Base-by-base conservation (phyloP, 2,329 filamentous ascomycete genomes). In the Colletotrichum sansevieriae region DNA sequence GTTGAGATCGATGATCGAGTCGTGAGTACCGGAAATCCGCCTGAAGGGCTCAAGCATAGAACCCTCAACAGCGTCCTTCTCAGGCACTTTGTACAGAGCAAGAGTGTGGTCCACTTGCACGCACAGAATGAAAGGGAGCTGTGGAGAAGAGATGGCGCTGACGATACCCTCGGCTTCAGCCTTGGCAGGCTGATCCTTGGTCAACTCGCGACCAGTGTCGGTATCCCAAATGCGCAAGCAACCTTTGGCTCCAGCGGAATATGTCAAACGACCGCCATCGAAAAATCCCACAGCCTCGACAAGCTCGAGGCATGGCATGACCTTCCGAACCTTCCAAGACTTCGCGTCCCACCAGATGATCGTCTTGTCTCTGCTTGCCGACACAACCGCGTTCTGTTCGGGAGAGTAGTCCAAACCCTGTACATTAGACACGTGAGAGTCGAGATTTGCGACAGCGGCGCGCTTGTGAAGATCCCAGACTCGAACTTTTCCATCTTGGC, bases 381-480 rank as follows among this genome's bases (percentile, higher is more conserved):
- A 96, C 2, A 99, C 86, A 35, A 99, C 83, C 5, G 90, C 83
- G 75, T 95, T 90, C 75, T 94, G 89, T 63, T 90, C 82, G 0
- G 89, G 79, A 5, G 92, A 96, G 78, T 92, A 99, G 74, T 96
- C 92, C 57, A 99, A 79, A 60, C 90, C 90, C 73, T 94, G 91
- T n/a, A 99, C 93, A 72, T 98, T 93, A 10, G 96, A 98, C 22
- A 97, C 94, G 77, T 99, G 97, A 0, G 94, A 96, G 70, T 98
- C 94, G 37, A 97, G 84, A 18, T 90, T 90, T 20, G 93, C 92
- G 22, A 93, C 84, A 68, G 91, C 90, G 71, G 88, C 92, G 64
- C 93, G 88, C 81, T 93, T 97, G 80, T 95, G 90, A 66, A 99
- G 82, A 81, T 98, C 93, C 93, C 95, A 99, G 22, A 99, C 88